Base-by-base conservation (phyloP, 257 asterid species). In the Salvia splendens region DNA sequence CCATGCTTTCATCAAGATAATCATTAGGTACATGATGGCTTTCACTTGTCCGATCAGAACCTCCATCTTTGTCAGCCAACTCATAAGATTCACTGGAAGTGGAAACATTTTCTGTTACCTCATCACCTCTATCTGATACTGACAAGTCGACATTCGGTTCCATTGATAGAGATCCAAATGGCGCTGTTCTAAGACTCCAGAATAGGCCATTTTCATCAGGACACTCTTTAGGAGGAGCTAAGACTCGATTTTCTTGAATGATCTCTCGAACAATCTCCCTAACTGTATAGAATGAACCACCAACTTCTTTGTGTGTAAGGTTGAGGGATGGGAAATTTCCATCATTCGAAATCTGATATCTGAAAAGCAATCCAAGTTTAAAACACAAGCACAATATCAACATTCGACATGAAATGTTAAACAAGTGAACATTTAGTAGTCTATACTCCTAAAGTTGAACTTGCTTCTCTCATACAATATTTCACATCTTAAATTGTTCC, bases 271-370 rank as follows among this genome's bases (percentile, higher is more conserved):
- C 94, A 72, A 87, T 79, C 79, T 91, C 96, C 57, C 98, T 81
- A 24, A 91, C 96, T 3, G 84, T 89, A 75, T 91, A 91, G 83
- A 86, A 91, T 35, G 98, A 91, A 66, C 98, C 96, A 58, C 96
- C 98, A 69, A 91, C 98, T 85, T 91, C 96, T 73, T 87, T 88
- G 82, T 91, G 98, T 46, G 98, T 75, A 73, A 91, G 86, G 79
- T 81, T 91, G 78, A 91, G 86, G 12, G 94, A 88, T 1, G 98
- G 98, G 16, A 92, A 92, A 73, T 66, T 84, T 16, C 96, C 96
- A 48, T 77, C 45, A 62, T 89, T 87, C 24, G 83, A 78, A 41
- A 55, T 78, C 81, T 89, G 96, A 76, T 84, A 87, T 73, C 98
- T 92, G 95, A 68, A 74, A 74, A 46, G 68, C 33, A 24, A 61